phyloP scores from a whole-genome alignment of 1,284 basidiomycete species.

The Ganoderma resinaceum region DNA sequence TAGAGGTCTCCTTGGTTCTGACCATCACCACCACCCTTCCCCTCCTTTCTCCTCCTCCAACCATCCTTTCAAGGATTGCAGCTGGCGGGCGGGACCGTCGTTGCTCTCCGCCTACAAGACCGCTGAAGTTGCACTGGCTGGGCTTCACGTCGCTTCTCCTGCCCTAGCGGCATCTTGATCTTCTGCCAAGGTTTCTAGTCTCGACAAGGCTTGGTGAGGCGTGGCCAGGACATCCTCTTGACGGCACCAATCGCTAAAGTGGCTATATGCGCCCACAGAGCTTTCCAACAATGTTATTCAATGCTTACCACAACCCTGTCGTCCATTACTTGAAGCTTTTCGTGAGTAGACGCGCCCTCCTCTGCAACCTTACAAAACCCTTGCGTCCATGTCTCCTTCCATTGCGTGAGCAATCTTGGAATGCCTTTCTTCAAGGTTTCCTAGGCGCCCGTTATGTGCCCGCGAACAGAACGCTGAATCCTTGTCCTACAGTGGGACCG shows the following conservation, averaged over 20 bases:
- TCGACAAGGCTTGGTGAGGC: constrained; percentile 31
- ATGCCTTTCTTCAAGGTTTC: background rate
- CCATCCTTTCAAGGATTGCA: constrained; percentile 38
- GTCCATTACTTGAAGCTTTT: constrained; percentile 57
- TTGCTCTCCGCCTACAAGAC: constrained; percentile 31
- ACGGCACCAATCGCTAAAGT: constrained; percentile 13
- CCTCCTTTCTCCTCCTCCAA: constrained; percentile 35
- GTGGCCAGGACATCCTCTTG: constrained; percentile 4
- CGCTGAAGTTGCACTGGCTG: constrained; percentile 38
- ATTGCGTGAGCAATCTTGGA: background rate
- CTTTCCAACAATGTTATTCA: constrained; percentile 27
- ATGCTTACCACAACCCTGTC: constrained; percentile 43
- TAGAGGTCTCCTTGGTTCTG: constrained; percentile 29
- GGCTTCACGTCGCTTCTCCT: constrained; percentile 38
- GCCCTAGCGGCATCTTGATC: constrained; percentile 54
- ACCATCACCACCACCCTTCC: constrained; percentile 28
- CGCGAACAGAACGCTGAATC: constrained; percentile 11
- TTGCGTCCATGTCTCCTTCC: background rate
- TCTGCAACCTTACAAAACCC: no score
- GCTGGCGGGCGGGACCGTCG: constrained; percentile 59
- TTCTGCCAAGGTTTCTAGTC: constrained; percentile 36
- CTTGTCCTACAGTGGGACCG: constrained; percentile 66
- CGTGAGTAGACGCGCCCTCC: constrained; percentile 46
- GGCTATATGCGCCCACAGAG: constrained; percentile 6
- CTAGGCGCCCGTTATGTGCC: background rate